A percentile compares a stretch with the other conserved stretches of the same genome.
Conservation (phyloP, 2,329 filamentous ascomycete genomes). For the Trichothecium sympodiale region DNA sequence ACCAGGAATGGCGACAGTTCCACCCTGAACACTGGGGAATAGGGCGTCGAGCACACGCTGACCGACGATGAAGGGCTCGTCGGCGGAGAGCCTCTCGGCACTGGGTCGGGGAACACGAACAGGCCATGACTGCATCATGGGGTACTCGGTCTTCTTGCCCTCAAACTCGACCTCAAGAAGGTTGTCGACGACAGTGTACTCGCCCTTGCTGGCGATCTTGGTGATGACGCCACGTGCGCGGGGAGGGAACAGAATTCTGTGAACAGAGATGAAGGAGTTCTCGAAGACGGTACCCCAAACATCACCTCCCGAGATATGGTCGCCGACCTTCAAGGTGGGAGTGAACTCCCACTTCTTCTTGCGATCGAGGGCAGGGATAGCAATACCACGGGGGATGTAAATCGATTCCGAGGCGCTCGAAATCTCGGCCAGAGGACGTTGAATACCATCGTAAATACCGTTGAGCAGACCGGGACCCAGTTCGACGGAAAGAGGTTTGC, state of each 20-base stretch:
- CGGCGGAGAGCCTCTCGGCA: constrained; percentile 81
- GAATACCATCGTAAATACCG: constrained; percentile 99
- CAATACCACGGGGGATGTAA: constrained; percentile 93
- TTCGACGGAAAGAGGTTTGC: constrained; percentile 95
- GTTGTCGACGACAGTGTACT: constrained; percentile 89
- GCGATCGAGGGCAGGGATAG: constrained; percentile 78
- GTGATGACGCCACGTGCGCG: constrained; percentile 87
- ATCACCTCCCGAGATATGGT: constrained; percentile 93
- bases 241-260: constrained; percentile 87
- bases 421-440: constrained; percentile 84
- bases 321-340: constrained; percentile 82
- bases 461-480: constrained; percentile 94
- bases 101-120: constrained; percentile 90
- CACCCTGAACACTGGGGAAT: constrained; percentile 92
- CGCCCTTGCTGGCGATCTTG: constrained; percentile 76
- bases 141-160: constrained; percentile 84
- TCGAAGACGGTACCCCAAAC: constrained; percentile 92
- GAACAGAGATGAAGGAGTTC: constrained; percentile 87
- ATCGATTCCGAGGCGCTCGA: constrained; percentile 70
- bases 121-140: constrained; percentile 99
- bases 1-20: constrained; percentile 94
- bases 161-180: constrained; percentile 95
- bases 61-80: constrained; percentile 88
- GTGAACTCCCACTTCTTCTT: constrained; percentile 95
- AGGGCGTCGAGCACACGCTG: constrained; percentile 94